phyloP scores from a whole-genome alignment of 169 alveolate genomes.

The Condylostoma magnum region DNA sequence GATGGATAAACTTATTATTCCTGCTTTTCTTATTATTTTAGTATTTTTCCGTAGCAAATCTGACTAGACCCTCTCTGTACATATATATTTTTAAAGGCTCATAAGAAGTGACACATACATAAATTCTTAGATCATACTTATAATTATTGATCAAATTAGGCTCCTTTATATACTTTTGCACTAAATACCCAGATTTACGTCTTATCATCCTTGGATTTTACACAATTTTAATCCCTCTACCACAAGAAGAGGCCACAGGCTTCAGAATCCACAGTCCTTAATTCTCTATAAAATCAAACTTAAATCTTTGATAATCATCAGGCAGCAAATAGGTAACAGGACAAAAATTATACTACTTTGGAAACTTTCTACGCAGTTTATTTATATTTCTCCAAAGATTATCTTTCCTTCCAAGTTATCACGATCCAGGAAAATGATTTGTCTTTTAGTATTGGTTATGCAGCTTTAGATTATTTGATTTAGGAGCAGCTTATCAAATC shows the following conservation, averaged over 20 bases:
- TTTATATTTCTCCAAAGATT: constrained; percentile 44
- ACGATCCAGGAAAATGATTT: constrained; percentile 69
- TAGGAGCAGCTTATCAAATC: too few species aligned
- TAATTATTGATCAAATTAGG: constrained; percentile 66
- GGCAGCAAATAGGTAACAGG: constrained; percentile 57
- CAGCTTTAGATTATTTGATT: too few species aligned
- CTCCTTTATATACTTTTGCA: constrained; percentile 49
- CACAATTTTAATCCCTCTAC: constrained; percentile 66
- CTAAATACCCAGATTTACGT: constrained; percentile 21
- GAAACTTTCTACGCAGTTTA: constrained; percentile 6
- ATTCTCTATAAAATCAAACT: constrained; percentile 28
- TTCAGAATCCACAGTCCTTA: constrained; percentile 52
- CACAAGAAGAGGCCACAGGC: constrained; percentile 62
- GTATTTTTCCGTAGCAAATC: constrained; percentile 67
- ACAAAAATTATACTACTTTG: constrained; percentile 3
- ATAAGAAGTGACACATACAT: constrained; percentile 58
- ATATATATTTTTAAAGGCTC: constrained; percentile 70
- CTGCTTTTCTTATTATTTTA: constrained; percentile 29
- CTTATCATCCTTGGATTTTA: constrained; percentile 28
- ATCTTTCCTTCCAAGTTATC: constrained; percentile 63
- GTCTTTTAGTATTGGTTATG: constrained; percentile 62
- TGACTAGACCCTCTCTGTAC: constrained; percentile 61
- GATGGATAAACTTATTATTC: constrained; percentile 46
- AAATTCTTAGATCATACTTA: constrained; percentile 67
- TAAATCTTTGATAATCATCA: constrained; percentile 43